These are phyloP conservation scores for Aspergillus wentii DNA, from an alignment of 495 filamentous ascomycete genomes.

Conservation along the genomic window DNA sequence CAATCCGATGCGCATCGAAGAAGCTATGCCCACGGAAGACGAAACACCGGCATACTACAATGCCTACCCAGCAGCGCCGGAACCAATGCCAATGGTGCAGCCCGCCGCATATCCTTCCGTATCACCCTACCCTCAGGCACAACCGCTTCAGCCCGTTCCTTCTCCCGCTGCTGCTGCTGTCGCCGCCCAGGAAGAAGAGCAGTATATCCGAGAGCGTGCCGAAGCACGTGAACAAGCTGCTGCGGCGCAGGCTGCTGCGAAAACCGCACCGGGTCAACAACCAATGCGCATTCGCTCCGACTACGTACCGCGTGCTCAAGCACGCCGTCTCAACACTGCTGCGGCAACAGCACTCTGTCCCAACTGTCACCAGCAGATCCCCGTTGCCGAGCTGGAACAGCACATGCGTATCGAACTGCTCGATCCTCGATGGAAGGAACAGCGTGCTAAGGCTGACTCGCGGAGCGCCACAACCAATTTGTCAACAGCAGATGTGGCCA, in stretches of 20 bases:
- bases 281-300: slow-evolving; percentile 91
- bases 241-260: slow-evolving; percentile 72
- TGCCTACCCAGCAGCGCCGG: slow-evolving; percentile 35
- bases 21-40: slow-evolving; percentile 85
- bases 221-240: slow-evolving; percentile 68
- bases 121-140: slow-evolving; percentile 32
- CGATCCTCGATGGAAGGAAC: slow-evolving; percentile 94
- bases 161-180: slow-evolving; percentile 10
- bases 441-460: slow-evolving; percentile 80
- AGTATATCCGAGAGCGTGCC: slow-evolving; percentile 60
- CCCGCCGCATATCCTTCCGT: too few relatives aligned
- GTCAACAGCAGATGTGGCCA: slow-evolving; percentile 79
- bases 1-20: slow-evolving; percentile 82
- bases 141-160: slow-evolving; percentile 32
- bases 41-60: slow-evolving; percentile 55
- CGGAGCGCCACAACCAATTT: slow-evolving; percentile 84
- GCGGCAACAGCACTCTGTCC: slow-evolving; percentile 77
- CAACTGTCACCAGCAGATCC: slow-evolving; percentile 88
- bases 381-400: slow-evolving; percentile 78
- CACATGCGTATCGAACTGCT: slow-evolving; percentile 97
- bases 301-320: slow-evolving; percentile 81
- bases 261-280: slow-evolving; percentile 53
- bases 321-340: slow-evolving; percentile 56
- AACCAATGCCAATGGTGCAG: slow-evolving; percentile 15
- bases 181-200: slow-evolving; percentile 60